Base-by-base conservation (phyloP, 495 filamentous ascomycete species). In the Aspergillus funiculosus region DNA sequence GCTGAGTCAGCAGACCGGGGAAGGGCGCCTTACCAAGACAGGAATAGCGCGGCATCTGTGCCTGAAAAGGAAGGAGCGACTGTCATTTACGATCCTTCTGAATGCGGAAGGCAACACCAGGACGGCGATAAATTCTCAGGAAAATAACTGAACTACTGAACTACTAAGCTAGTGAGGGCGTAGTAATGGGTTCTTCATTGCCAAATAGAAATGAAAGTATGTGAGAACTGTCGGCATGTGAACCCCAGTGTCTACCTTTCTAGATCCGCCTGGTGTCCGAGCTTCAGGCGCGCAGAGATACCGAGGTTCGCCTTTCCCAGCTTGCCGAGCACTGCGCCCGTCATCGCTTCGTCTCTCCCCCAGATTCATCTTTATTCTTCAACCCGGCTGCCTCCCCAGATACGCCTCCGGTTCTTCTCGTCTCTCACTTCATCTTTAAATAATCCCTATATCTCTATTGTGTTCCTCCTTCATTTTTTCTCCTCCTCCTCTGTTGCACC, bases 261-360 rank as follows among this genome's bases (percentile, higher is more conserved):
- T 45, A 5, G 28, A 48, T 38, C 27, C 20, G 52, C 46, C 28
- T 39, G 48, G 50, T 37, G 36, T 50, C 48, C 60, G 51, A 45
- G 50, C 49, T 57, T 56, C 46, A 39, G 42, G 47, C 37, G 50
- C 51, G 53, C 46, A 57, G 66, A 70, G 59, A 68, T 72, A 67
- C 67, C 65, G 71, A 72, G 67, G 67, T 64, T 56, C 57, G 52
- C 52, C 48, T 57, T 43, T 50, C 18, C 9, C 28, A 41, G 34
- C 49, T 61, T 62, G 59, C 62, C 63, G 61, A 70, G 64, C 65
- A 68, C 40, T 36, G 53, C 60, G 57, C 60, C 48, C 57, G 53
- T 50, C 51, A 32, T 36, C 46, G 31, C 28, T 52, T 41, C 50
- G 39, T 49, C 48, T 45, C 58, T n/a, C n/a, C n/a, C 52, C 41